These are phyloP conservation scores for Metschnikowia arizonensis DNA, from an alignment of 805 yeast species.

Conservation along the genomic window DNA sequence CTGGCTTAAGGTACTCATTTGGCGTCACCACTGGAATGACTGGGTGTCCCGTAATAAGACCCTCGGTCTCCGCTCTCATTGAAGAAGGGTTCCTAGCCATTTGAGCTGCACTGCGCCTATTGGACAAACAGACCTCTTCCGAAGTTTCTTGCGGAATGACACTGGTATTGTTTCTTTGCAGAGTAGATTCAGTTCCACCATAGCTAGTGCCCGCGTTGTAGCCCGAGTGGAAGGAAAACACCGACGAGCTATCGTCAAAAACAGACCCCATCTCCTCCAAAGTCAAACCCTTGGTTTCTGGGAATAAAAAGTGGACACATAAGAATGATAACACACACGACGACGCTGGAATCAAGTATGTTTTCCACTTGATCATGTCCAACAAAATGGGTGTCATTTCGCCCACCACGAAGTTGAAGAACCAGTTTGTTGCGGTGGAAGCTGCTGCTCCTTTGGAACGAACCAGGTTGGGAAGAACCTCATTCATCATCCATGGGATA, in stretches of 20 bases:
- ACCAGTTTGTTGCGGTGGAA: slow-evolving; percentile 91
- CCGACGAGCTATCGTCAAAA: slow-evolving; percentile 59
- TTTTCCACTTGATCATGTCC: slow-evolving; percentile 70
- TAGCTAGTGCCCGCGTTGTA: slow-evolving; percentile 13
- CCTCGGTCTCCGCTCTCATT: slow-evolving; percentile 31
- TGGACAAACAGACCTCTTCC: slow-evolving; percentile 6
- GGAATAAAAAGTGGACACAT: slow-evolving; percentile 69
- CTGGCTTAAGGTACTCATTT: slow-evolving; percentile 15
- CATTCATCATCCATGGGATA: slow-evolving; percentile 88
- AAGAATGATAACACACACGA: slow-evolving; percentile 72
- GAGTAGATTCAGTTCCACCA: slow-evolving; percentile 14
- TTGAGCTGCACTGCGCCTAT: slow-evolving; percentile 35
- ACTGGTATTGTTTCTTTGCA: slow-evolving; percentile 8
- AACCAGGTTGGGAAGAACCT: slow-evolving; percentile 77
- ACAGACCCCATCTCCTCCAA: slow-evolving; percentile 90
- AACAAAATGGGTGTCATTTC: slow-evolving; percentile 85
- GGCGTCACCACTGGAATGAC: slow-evolving; percentile 12
- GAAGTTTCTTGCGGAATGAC: slow-evolving; percentile 6
- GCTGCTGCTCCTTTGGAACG: slow-evolving; percentile 88
- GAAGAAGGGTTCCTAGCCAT: slow-evolving; percentile 38
- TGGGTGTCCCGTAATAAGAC: slow-evolving; percentile 29
- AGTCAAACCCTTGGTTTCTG: slow-evolving; percentile 86
- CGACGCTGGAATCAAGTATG: slow-evolving; percentile 76
- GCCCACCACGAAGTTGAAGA: slow-evolving; percentile 87
- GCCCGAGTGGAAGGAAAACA: slow-evolving; percentile 40